Base-by-base conservation (phyloP, 2,329 filamentous ascomycete genomes). In the Orbilia blumenaviensis region DNA sequence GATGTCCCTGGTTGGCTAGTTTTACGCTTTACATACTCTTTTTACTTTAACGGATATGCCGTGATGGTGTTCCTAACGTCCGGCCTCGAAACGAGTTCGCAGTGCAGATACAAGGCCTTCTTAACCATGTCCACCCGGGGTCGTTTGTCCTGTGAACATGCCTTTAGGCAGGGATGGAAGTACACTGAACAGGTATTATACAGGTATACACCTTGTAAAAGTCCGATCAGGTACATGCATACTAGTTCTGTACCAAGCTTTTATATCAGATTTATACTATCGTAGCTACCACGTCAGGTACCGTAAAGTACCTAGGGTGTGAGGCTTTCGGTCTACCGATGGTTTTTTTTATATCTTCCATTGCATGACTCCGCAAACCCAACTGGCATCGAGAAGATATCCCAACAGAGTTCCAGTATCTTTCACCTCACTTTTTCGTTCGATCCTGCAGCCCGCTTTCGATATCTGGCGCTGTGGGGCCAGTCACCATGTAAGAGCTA, bases 201-300 rank as follows among this genome's bases (percentile, higher is more conserved):
- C 64, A 54, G 44, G 66, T 63, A 58, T 60, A 34, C 68, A 67
- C 69, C 62, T 62, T 66, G 69, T 73, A 41, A 66, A 74, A 66
- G 42, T 74, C 62, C 69, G 69, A 74, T 74, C 69, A 54, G 41
- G 56, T 41, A 73, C 52, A 73, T 73, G 62, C 54, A 67, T 9
- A 25, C 42, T 60, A 52, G 41, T 44, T 8, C 1, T 42, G 56
- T 69, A 69, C 66, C 66, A 71, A 71, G 66, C 56, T 71, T 56
- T 71, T 72, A 72, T 64, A 72, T 66, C 41, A 58, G 38, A 66
- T 64, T 48, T 5, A 60, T 58, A 58, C 18, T 34, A 63, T 61
- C 32, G 16, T 25, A 56, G 52, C 32, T 25, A 32, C 32, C 29
- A 38, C 32, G 16, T 16, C 52, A 63, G 41, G 38, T 34, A 63